Evolutionary conservation across 345 rosid genomes (phyloP), one percentile per base, ranked within the genome.

Genomic region (Bretschneidera sinensis): DNA sequence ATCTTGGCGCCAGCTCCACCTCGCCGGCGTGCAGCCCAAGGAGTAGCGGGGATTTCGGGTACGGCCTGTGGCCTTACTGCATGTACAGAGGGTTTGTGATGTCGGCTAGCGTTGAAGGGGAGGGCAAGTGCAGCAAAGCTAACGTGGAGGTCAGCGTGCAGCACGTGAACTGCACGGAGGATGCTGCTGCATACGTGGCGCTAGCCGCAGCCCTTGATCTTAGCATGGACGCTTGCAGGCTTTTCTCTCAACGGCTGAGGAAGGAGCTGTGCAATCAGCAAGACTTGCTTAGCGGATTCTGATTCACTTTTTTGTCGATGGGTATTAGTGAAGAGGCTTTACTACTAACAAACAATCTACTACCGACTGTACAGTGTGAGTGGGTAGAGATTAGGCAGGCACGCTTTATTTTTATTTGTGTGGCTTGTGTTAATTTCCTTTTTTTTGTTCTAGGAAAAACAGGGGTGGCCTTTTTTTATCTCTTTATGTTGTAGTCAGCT

Each of bases 131-230:
- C 67, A 87, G 98, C 45, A 92, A 82, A 67, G 95, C 98, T 4
- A 68, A 79, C 56, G 92, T 92, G 68, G 89, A 92, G 75, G 87
- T 92, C 7, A 77, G 96, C 68, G 92, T 92, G 74, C 92, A 85
- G 76, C 98, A 92, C 74, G 96, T 92, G 78, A 82, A 57, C 50
- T 92, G 98, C 74, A 78, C 86, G 66, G 96, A 92, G 58, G 98
- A 92, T 70, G 98, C 96, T 8, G 98, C 98, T 28, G 87, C 95
- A 56, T 89, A 63, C 76, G 98, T 92, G 72, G 98, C 98, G 1
- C 71, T 92, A 8, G 84, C 96, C 2, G 98, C 96, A 9, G 95
- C 98, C 62, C 63, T 92, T 45, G 96, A 92, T 80, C 35, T 92
- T 60, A 92, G 96, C 65, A 82, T 92, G 87, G 98, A 92, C 60